Base-by-base conservation (phyloP, 2,329 filamentous ascomycete genomes). In the Drechslerella dactyloides region DNA sequence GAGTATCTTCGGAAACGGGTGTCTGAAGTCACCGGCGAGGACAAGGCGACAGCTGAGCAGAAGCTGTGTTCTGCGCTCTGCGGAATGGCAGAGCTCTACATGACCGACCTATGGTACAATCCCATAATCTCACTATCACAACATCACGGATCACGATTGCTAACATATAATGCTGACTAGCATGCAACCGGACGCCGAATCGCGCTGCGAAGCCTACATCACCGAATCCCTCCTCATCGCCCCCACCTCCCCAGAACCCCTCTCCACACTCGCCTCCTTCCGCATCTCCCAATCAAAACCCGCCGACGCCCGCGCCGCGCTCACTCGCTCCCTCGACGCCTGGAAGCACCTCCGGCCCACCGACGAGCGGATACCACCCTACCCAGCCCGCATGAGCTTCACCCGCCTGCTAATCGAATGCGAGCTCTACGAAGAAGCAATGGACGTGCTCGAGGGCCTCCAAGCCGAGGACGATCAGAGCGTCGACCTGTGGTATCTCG, bases 401-500 rank as follows among this genome's bases (percentile, higher is more conserved):
- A 86, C 90, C 13, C 85, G 94, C 69, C 82, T 99, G 74, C 82
- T 99, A 54, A 93, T 99, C 84, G 94, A 97, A 81, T 90, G 91
- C 15, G 88, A 88, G 74, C 86, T 96, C 86, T 89, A 96, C 79
- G 85, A 89, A 56, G 89, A 93, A 73, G 93, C 94, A 0, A 85
- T 96, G 66, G 86, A 90, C 64, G 92, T 97, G 1, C 82, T 97
- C 60, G 91, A 96, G 78, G 84, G 91, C 60, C 82, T 99, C 59
- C 86, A 96, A 42, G 83, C 85, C 37, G 94, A 99, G 78, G 93
- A 99, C 75, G 96, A 99, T 78, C 85, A 90, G 78, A 96, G 93
- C 79, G 90, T 99, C 19, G 94, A 99, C 81, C 90, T 91, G 17
- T 97, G 93, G 92, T 99, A 99, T 81, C 84, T 99, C 3, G 94